Conservation (phyloP, 106 monocot genomes). For the Gastrodia elata region DNA sequence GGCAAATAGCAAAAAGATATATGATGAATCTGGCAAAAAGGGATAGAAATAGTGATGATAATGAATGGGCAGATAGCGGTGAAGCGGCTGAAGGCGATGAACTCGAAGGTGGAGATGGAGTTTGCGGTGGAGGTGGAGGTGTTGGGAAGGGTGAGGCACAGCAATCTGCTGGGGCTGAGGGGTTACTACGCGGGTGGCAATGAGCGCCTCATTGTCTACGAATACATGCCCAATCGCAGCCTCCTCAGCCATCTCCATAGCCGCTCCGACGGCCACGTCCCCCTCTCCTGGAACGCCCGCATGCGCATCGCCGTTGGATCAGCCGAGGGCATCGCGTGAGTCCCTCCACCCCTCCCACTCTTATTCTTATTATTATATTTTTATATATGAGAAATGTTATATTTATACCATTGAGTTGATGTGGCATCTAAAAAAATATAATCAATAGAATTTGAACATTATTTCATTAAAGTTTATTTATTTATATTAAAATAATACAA, state of each 20-base stretch:
- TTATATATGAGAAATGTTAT: no score
- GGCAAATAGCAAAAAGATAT: no score
- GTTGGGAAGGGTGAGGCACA: slow-evolving; percentile 36
- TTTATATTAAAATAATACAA: no score
- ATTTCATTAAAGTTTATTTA: no score
- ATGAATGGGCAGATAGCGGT: slow-evolving; percentile 20
- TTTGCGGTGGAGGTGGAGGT: slow-evolving; percentile 46
- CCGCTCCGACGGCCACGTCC: background rate
- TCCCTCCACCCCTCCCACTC: no score
- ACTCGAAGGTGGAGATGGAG: slow-evolving; percentile 37
- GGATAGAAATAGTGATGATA: no score
- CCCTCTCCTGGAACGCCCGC: slow-evolving; percentile 16
- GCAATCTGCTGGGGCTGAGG: slow-evolving; percentile 30
- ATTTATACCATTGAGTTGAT: no score
- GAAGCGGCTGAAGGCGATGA: slow-evolving; percentile 32
- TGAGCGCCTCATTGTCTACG: slow-evolving; percentile 35
- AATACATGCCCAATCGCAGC: slow-evolving; percentile 48
- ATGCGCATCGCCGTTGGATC: slow-evolving; percentile 23
- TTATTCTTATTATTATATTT: no score
- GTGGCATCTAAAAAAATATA: no score
- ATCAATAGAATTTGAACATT: no score
- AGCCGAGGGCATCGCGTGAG: slow-evolving; percentile 23
- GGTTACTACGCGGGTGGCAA: slow-evolving; percentile 30
- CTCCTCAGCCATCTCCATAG: slow-evolving; percentile 29
- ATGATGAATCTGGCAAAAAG: no score